Base-by-base conservation (phyloP, 768 basidiomycete species). In the Strobilomyces echinocephalus region DNA sequence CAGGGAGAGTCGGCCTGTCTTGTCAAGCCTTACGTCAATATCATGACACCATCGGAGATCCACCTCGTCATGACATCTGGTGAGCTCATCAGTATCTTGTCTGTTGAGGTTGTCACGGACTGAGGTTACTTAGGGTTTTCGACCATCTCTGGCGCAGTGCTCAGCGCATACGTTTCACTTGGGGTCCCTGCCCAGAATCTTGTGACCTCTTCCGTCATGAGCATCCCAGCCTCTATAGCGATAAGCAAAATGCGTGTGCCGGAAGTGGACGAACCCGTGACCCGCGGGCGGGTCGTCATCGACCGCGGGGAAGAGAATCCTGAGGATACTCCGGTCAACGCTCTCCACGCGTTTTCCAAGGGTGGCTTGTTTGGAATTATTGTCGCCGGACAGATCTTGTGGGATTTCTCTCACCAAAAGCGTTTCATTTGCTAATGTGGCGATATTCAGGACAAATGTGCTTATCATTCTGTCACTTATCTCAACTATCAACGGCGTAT, bases 201-300 rank as follows among this genome's bases (percentile, higher is more conserved):
- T 21, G 76, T 93, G 61, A 94, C 92, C 3, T 87, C 93, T 6
- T 91, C 90, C 8, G 87, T 95, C 54, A 95, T 95, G 93, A 88
- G 86, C 68, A 95, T 97, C 56, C 94, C 94, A 18, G 94, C 93
- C 0, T 93, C 91, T 14, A 94, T 95, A 66, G 81, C 92, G 2
- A 93, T 95, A 63, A 88, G 85, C 66, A 95, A 95, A 72, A 76
- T 95, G 62, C 88, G 92, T 41, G 59, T 85, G 33, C 93, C 93
- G 0, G 93, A 95, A 72, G 68, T 77, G 26, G 92, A 93, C 18
- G 88, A 88, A 59, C 92, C 92, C 28, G 80, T 92, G 41, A 94
- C 92, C 28, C 86, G 88, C 33, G 92, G 92, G 12, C 81, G 74
- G 33, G 79, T 94, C 53, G 80, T 87, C 46, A 78, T 94, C 52